A percentile compares a stretch with the other conserved stretches of the same genome.
phyloP scores from a whole-genome alignment of 2,329 filamentous ascomycete genomes.

The Aaosphaeria arxii region DNA sequence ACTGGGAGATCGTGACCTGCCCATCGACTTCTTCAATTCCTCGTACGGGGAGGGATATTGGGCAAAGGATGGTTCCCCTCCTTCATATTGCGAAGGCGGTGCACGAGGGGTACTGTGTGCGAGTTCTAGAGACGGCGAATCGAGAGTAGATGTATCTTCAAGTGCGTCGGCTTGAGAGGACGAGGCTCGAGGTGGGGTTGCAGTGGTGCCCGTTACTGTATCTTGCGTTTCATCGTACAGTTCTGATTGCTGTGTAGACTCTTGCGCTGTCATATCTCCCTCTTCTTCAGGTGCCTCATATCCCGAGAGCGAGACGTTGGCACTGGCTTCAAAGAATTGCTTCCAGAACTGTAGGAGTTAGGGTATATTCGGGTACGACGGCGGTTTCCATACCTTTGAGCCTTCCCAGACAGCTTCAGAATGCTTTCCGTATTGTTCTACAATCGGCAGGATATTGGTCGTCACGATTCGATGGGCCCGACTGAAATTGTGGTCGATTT shows the following conservation, averaged over 20 bases:
- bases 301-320: slow-evolving; percentile 92
- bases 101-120: slow-evolving; percentile 60
- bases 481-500: slow-evolving; percentile 98
- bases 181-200: slow-evolving; percentile 34
- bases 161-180: slow-evolving; percentile 34
- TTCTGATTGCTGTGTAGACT: slow-evolving; percentile 36
- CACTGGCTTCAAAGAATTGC: slow-evolving; percentile 98
- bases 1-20: slow-evolving; percentile 35
- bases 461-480: slow-evolving; percentile 95
- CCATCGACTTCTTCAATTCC: slow-evolving; percentile 65
- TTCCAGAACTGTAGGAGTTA: slow-evolving; percentile 79
- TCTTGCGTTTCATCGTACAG: slow-evolving; percentile 21
- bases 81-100: slow-evolving; percentile 16
- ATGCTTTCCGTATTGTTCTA: slow-evolving; percentile 93
- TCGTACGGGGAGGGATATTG: slow-evolving; percentile 77
- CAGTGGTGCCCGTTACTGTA: slow-evolving; percentile 41
- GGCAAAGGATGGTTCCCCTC: slow-evolving; percentile 50
- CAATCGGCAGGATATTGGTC: slow-evolving; percentile 83
- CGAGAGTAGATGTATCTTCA: slow-evolving; percentile 65
- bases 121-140: slow-evolving; percentile 52
- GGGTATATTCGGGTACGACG: slow-evolving; percentile 3
- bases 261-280: slow-evolving; percentile 53
- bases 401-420: slow-evolving; percentile 95
- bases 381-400: slow-evolving; percentile 64
- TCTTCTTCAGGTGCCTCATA: slow-evolving; percentile 76